Base-by-base conservation (phyloP, 2,329 filamentous ascomycete species). In the Colletotrichum theobromicola region DNA sequence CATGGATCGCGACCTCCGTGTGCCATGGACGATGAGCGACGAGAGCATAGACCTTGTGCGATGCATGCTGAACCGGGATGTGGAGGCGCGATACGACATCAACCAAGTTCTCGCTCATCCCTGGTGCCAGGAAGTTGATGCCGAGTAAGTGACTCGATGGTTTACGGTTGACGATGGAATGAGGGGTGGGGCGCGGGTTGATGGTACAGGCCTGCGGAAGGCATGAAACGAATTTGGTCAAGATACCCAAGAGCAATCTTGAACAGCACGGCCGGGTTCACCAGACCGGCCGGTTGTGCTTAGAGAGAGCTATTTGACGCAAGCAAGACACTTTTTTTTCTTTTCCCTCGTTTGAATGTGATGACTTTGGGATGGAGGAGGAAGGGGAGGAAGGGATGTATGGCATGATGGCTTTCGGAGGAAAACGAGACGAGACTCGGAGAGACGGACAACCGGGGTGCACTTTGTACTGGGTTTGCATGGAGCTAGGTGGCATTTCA, bases 1-100 rank as follows among this genome's bases (percentile, higher is more conserved):
- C 81, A 97, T 98, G 91, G 97, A 99, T 83, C 96, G 96, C 80
- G 96, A 98, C 79, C 88, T 99, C 74, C 92, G 97, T 62, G 93
- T 99, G 32, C 97, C 97, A 0, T 98, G 94, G 82, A 90, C 94
- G 37, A 92, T 96, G 86, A 95, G 95, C 83, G 95, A 98, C 77
- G 94, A 96, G 78, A 98, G 95, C 83, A 97, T 99, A 78, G 94
- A 98, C 79, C 88, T 99, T 67, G 94, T 99, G 76, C 92, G 95
- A 55, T 89, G 93, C 81, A 98, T 99, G 97, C 91, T 99, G 32
- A 92, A 98, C 82, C 93, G 97, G 50, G 94, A 98, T 82, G 94
- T 98, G 12, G 91, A 93, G 78, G 89, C 93, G 80, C 89, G 97
- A 71, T 93, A 95, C 79, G 93, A 93, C n/a, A 98, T 98, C 79